These are phyloP conservation scores for Cytospora schulzeri DNA, from an alignment of 2,329 filamentous ascomycete species.

Conservation along the genomic window DNA sequence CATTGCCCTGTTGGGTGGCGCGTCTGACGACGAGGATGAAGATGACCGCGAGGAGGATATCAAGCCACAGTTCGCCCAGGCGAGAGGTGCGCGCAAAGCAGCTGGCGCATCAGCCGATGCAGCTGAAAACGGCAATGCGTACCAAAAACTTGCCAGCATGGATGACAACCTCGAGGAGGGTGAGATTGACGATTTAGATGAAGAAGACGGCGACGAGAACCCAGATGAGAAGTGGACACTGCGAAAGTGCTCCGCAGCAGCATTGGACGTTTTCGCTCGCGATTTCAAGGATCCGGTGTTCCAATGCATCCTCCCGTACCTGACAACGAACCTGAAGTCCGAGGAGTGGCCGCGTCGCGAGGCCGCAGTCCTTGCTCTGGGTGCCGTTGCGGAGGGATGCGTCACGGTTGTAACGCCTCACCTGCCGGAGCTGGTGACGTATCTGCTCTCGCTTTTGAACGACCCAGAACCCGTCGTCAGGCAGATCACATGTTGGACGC, in stretches of 20 bases:
- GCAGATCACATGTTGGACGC: slow-evolving; percentile 97
- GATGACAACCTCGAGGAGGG: slow-evolving; percentile 84
- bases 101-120: slow-evolving; percentile 54
- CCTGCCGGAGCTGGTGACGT: slow-evolving; percentile 85
- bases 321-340: slow-evolving; percentile 87
- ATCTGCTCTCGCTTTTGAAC: slow-evolving; percentile 81
- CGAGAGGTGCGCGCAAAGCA: slow-evolving; percentile 58
- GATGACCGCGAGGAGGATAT: slow-evolving; percentile 91
- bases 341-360: slow-evolving; percentile 90
- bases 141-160: slow-evolving; percentile 58
- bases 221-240: slow-evolving; percentile 94
- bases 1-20: slow-evolving; percentile 79
- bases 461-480: slow-evolving; percentile 89
- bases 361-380: slow-evolving; percentile 89
- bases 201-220: slow-evolving; percentile 75
- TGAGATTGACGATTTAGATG: slow-evolving; percentile 75
- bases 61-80: slow-evolving; percentile 86
- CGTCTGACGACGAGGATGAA: slow-evolving; percentile 85
- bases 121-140: slow-evolving; percentile 56
- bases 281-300: slow-evolving; percentile 90
- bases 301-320: slow-evolving; percentile 86
- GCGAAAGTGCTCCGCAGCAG: slow-evolving; percentile 94
- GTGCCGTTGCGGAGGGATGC: slow-evolving; percentile 93
- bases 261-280: slow-evolving; percentile 88
- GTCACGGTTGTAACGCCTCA: slow-evolving; percentile 88